Conservation (phyloP, 1,284 basidiomycete species). For the Cryptococcus jaspeensis region DNA sequence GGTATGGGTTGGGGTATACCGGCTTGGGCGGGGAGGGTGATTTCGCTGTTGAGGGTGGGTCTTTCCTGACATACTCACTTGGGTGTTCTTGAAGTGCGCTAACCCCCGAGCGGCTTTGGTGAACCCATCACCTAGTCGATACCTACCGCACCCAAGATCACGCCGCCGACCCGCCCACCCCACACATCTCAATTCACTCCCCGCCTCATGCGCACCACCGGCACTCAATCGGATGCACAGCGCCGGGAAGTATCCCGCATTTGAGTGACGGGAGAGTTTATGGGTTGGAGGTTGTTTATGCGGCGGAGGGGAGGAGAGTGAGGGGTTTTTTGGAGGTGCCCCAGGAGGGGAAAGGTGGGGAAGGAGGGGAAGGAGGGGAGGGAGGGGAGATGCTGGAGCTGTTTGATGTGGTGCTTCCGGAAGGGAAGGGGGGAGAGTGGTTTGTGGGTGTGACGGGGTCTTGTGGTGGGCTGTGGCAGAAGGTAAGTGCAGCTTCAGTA, state of each 20-base stretch:
- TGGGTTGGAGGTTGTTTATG: conserved; percentile 27
- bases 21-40: conserved; percentile 36
- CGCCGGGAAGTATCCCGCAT: conserved; percentile 24
- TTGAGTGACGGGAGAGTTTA: conserved; percentile 32
- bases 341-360: no score
- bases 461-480: conserved; percentile 36
- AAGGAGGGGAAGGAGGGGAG: conserved; percentile 7
- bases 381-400: conserved; percentile 14
- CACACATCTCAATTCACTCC: conserved; percentile 46
- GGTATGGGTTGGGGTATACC: conserved; percentile 42
- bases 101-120: no score
- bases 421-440: conserved; percentile 18
- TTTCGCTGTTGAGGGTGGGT: conserved; percentile 45
- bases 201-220: conserved; percentile 44
- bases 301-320: conserved; percentile 8
- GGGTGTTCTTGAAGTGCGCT: neutral
- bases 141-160: conserved; percentile 30
- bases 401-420: conserved; percentile 21
- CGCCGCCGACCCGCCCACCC: conserved; percentile 42
- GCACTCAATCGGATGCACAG: conserved; percentile 31
- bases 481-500: conserved; percentile 13
- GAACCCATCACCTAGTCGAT: conserved; percentile 13
- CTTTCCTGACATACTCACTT: neutral
- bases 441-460: conserved; percentile 33
- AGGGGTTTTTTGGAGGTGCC: conserved; percentile 18